Conservation (phyloP, 1,139 yeast species). For the Candida gigantensis region DNA sequence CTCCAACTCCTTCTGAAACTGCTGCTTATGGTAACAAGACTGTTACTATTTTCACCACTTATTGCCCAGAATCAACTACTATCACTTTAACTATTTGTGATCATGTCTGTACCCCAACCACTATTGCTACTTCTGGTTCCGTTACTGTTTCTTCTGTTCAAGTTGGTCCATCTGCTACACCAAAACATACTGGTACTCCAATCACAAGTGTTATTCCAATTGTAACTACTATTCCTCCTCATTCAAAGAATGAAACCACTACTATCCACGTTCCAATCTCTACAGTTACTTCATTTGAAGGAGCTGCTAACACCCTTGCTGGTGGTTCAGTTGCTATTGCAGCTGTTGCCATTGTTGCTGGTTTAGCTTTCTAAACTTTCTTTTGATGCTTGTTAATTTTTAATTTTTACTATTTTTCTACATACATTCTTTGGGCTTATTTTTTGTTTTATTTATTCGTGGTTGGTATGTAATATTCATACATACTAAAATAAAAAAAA, state of each 20-base stretch:
- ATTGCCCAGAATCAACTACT: constrained; percentile 14
- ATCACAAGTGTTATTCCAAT: background rate
- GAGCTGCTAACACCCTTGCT: constrained; percentile 7
- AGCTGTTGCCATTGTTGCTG: constrained; percentile 10
- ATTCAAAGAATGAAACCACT: too few relatives aligned
- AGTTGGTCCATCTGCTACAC: background rate
- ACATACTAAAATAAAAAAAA: too few relatives aligned
- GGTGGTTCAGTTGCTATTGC: constrained; percentile 9
- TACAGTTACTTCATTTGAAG: constrained; percentile 9
- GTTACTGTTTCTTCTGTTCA: constrained; percentile 3
- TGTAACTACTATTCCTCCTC: background rate
- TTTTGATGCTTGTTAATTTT: background rate
- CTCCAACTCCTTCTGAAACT: constrained; percentile 1
- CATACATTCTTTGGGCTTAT: background rate
- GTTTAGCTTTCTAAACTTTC: constrained; percentile 6
- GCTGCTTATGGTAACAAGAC: constrained; percentile 2
- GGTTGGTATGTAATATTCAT: background rate
- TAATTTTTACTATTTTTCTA: background rate
- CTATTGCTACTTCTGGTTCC: constrained; percentile 5
- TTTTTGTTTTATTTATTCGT: background rate
- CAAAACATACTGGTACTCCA: constrained; percentile 1
- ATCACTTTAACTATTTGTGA: constrained; percentile 13
- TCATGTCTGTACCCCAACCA: constrained; percentile 7
- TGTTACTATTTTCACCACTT: constrained; percentile 11
- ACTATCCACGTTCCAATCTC: constrained; percentile 2